phyloP scores from a whole-genome alignment of 352 stramenopile species.

The Phytophthora brassicae region DNA sequence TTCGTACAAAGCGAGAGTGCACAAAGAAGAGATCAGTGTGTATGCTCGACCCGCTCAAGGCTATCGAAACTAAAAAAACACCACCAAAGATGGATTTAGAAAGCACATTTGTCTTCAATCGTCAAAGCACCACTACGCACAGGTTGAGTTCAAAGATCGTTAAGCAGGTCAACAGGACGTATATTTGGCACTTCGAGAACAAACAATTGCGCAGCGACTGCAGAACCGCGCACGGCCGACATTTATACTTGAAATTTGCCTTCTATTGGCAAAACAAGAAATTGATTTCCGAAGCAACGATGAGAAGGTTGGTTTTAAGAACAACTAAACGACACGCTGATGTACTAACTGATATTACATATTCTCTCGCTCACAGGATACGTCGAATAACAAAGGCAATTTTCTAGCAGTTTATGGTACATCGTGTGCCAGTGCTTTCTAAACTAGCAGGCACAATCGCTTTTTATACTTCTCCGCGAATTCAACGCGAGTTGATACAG shows the following conservation, averaged over 20 bases:
- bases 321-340: neutral
- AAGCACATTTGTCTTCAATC: neutral
- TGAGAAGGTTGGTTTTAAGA: neutral
- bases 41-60: neutral
- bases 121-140: neutral
- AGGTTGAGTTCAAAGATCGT: neutral
- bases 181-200: neutral
- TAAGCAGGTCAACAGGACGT: neutral
- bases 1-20: too few species aligned
- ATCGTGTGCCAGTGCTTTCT: neutral
- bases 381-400: constrained; percentile 2
- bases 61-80: neutral
- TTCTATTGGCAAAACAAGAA: neutral
- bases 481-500: neutral
- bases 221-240: neutral
- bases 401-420: neutral
- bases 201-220: neutral
- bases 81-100: neutral
- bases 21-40: neutral
- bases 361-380: neutral
- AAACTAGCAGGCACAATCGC: neutral
- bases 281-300: neutral
- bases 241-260: neutral
- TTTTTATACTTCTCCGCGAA: neutral
- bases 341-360: neutral